Percentiles rank a stretch among this genome's conserved stretches.
phyloP scores from a whole-genome alignment of 2,329 filamentous ascomycete genomes.

The Thelonectria rubi region DNA sequence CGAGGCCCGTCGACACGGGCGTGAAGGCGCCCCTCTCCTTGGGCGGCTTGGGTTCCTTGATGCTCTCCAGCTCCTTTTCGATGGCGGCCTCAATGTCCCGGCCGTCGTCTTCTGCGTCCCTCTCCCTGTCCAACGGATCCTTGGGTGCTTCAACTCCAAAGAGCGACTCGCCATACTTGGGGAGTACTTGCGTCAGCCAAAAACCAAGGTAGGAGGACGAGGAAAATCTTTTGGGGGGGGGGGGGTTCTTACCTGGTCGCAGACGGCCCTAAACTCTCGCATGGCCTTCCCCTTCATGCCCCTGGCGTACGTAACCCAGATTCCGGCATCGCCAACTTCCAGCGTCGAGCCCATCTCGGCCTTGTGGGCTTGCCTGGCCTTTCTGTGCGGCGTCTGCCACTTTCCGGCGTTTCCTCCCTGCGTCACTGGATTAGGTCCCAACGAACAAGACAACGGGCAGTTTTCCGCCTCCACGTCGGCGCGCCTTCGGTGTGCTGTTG shows the following conservation, averaged over 20 bases:
- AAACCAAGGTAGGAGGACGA: too few species aligned
- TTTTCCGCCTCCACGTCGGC: neutral
- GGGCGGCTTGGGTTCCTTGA: slow-evolving; percentile 58
- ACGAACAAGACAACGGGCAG: neutral
- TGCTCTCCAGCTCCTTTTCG: slow-evolving; percentile 72
- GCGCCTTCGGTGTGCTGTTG: neutral
- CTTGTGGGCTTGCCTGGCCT: slow-evolving; percentile 56
- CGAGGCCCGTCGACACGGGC: slow-evolving; percentile 63
- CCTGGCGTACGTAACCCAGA: slow-evolving; percentile 81
- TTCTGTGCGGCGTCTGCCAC: slow-evolving; percentile 70
- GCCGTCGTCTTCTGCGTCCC: slow-evolving; percentile 51
- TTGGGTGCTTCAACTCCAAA: slow-evolving; percentile 59
- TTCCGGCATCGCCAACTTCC: slow-evolving; percentile 74
- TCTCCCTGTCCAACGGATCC: slow-evolving; percentile 44
- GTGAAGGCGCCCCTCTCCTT: slow-evolving; percentile 60
- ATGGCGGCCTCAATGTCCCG: slow-evolving; percentile 80
- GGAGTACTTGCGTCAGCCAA: slow-evolving; percentile 19
- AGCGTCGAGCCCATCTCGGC: slow-evolving; percentile 58
- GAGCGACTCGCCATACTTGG: slow-evolving; percentile 71
- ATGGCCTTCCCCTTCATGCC: slow-evolving; percentile 76
- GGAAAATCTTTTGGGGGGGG: too few species aligned
- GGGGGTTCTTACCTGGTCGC: slow-evolving; percentile 72
- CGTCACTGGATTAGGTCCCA: slow-evolving; percentile 7
- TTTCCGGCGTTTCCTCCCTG: slow-evolving; percentile 63
- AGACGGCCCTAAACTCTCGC: slow-evolving; percentile 71